Evolutionary conservation across 257 asterid genomes (phyloP), one percentile per base, ranked within the genome.

Genomic region (Solanum virginianum): DNA sequence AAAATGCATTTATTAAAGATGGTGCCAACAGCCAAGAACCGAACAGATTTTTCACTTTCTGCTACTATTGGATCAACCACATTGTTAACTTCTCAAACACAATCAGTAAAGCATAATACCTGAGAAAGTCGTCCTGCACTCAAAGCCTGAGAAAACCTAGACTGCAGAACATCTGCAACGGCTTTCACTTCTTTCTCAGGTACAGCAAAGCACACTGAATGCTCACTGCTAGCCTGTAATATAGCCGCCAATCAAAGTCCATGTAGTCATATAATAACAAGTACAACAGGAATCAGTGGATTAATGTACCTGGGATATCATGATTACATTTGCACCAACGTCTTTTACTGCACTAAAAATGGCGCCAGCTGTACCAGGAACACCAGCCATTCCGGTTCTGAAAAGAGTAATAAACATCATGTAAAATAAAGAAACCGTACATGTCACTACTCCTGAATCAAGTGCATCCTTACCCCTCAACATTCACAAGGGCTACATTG

Each of bases 371-470:
- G 99, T 97, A 87, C 99, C 99, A 86, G 98, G 99, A 82, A 97
- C 98, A 84, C 99, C 99, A 69, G 98, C 99, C 99, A 97, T 95
- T 90, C 99, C 99, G 87, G 99, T 97, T 90, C 99, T 97, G 93
- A 85, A 88, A 84, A 85, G 81, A 75, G 54, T 14, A 85, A 70
- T 69, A 72, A 83, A 81, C 80, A 79, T 62, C 36, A 83, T 69
- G 85, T 54, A 70, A 43, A 36, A 80, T 56, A 24, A 13, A 20
- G 43, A 63, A 45, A 10, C 72, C 10, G 4, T 22, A 77, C 56
- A 22, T 55, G 63, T 56, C 41, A 36, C 15, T 51, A 29, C 56
- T 54, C 66, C 45, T 29, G 65, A 79, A 79, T 29, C 65, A 59
- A 63, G 70, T 59, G 26, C 79, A 86, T 82, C 65, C 95, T 87